Base-by-base conservation (phyloP, 352 stramenopile genomes). In the Globisporangium irregulare region DNA sequence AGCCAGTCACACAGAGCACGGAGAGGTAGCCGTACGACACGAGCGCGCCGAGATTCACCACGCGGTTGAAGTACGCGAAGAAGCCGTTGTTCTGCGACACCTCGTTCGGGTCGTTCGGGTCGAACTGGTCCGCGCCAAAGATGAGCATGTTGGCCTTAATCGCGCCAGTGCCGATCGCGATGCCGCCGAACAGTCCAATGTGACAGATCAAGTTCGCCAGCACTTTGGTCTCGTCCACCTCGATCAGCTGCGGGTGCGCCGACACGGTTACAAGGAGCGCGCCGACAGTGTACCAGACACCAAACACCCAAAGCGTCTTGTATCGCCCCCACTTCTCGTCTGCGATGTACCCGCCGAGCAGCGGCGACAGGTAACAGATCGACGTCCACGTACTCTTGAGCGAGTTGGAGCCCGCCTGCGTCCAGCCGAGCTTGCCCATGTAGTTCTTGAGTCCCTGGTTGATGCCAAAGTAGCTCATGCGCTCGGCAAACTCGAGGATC, bases 51-150 rank as follows among this genome's bases (percentile, higher is more conserved):
- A 97, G 73, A 71, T 98, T 97, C 68, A 98, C 94, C 51, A 92
- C 84, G 67, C 91, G 93, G 79, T 98, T 97, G 74, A 98, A 98
- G 67, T 93, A 97, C 69, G 79, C 91, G 75, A 98, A 98, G 62
- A 96, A 98, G 29, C 85, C 83, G 36, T 91, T 76, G 63, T 93
- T 93, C 73, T 94, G 86, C 24, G 73, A 81, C 12, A 84, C 73
- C 66, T 96, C 86, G 56, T 91, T 91, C 14, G 86, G 82, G 67
- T 94, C 86, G 55, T 92, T 90, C 29, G 86, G 85, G 71, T 96
- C 86, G 69, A 96, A 96, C 69, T 96, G 88, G 68, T 96, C 88
- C 10, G 88, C 88, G 27, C 88, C 88, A 22, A 96, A 92, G 2
- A 82, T 94, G 63, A 94, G 91, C 61, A 96, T 82, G 59, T 94